These are phyloP conservation scores for Eucalyptus leucophloia DNA, from an alignment of 345 rosid species.

Conservation along the genomic window DNA sequence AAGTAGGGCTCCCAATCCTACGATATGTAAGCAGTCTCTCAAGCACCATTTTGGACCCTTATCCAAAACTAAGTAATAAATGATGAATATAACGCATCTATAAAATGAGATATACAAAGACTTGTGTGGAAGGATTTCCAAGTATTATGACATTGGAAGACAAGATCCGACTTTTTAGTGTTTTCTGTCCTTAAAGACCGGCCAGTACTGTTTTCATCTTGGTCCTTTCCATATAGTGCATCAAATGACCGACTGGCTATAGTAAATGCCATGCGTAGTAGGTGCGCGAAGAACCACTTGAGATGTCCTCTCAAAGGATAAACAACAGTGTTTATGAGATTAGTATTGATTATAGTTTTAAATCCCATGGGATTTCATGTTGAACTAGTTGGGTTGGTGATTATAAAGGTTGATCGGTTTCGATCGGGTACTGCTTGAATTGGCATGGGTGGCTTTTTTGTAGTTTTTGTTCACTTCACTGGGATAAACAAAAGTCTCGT, in stretches of 20 bases:
- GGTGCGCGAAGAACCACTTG: background rate
- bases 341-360: background rate
- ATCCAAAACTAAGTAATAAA: background rate
- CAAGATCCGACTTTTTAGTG: background rate
- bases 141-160: background rate
- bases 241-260: background rate
- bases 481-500: background rate
- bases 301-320: background rate
- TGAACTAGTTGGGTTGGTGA: background rate
- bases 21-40: background rate
- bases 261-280: background rate
- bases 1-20: background rate
- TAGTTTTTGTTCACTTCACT: background rate
- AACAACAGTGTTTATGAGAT: background rate
- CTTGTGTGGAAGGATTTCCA: background rate
- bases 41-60: background rate
- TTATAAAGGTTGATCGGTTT: background rate
- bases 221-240: background rate
- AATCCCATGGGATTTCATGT: background rate
- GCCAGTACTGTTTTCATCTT: background rate
- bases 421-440: background rate
- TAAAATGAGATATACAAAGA: background rate
- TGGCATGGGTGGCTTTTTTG: background rate
- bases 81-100: background rate
- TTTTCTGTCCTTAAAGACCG: background rate